These are phyloP conservation scores for Diaporthe sp. DNA, from an alignment of 2,329 filamentous ascomycete species.

Conservation along the genomic window DNA sequence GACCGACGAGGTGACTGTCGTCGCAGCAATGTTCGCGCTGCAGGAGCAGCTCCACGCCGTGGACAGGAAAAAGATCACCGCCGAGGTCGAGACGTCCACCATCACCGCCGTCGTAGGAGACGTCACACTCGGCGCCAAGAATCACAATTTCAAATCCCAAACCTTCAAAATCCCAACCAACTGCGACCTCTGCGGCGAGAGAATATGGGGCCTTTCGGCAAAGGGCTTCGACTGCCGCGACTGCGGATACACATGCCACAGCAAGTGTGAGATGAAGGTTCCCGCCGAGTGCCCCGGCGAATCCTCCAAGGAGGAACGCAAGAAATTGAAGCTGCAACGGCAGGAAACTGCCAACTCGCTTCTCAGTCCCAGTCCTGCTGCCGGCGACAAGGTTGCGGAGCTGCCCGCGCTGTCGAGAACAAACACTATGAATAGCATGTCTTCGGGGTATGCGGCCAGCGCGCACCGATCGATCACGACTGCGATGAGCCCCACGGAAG, in stretches of 20 bases:
- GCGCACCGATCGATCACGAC: conserved; percentile 82
- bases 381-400: conserved; percentile 64
- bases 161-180: conserved; percentile 99
- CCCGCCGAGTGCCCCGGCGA: conserved; percentile 96
- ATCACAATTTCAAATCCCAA: conserved; percentile 98
- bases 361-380: conserved; percentile 59
- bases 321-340: conserved; percentile 88
- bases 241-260: conserved; percentile 98
- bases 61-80: conserved; percentile 85
- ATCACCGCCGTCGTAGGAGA: conserved; percentile 94
- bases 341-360: conserved; percentile 81
- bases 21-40: conserved; percentile 83
- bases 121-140: conserved; percentile 90
- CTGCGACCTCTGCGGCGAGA: conserved; percentile 94
- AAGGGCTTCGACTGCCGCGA: conserved; percentile 97
- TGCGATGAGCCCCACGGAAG: conserved; percentile 64
- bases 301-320: conserved; percentile 92
- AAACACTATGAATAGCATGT: conserved; percentile 91
- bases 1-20: conserved; percentile 87
- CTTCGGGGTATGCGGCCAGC: conserved; percentile 87
- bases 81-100: conserved; percentile 92
- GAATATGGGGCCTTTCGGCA: conserved; percentile 96
- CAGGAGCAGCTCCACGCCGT: conserved; percentile 89
- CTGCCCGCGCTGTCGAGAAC: conserved; percentile 79
- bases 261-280: conserved; percentile 99